A percentile compares a stretch with the other conserved stretches of the same genome.
Conservation (phyloP, 1,284 basidiomycete species). For the Omphalotus olearius region DNA sequence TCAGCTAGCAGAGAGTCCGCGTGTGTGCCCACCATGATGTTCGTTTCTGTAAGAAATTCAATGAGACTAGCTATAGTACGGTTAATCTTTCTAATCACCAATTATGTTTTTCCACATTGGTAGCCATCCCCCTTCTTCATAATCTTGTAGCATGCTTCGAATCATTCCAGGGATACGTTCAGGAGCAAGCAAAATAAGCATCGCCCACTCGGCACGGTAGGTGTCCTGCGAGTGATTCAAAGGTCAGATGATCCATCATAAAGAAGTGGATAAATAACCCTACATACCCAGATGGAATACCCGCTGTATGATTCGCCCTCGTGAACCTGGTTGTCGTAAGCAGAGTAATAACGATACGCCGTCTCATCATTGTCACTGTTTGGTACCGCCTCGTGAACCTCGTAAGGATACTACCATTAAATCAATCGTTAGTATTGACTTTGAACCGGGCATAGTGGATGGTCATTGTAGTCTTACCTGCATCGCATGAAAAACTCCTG, state of each 20-base stretch:
- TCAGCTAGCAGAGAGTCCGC: constrained; percentile 81
- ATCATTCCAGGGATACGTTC: constrained; percentile 76
- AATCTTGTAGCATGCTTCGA: constrained; percentile 79
- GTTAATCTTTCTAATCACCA: constrained; percentile 32
- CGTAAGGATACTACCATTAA: constrained; percentile 67
- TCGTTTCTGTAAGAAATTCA: constrained; percentile 44
- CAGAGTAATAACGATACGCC: constrained; percentile 67
- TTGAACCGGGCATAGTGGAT: too few species aligned
- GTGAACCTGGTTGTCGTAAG: constrained; percentile 64
- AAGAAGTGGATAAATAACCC: background rate
- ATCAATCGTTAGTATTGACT: constrained; percentile 10
- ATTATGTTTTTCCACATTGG: constrained; percentile 92
- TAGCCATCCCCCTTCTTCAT: constrained; percentile 74
- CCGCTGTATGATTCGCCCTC: constrained; percentile 70
- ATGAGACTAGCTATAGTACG: background rate
- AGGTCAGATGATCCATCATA: background rate
- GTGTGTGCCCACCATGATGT: constrained; percentile 79
- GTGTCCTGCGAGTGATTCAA: constrained; percentile 50
- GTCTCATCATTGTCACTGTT: background rate
- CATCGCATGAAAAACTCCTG: constrained; percentile 63
- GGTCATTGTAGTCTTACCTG: constrained; percentile 37
- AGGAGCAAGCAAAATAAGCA: constrained; percentile 73
- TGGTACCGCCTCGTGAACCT: constrained; percentile 55
- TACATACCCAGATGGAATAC: constrained; percentile 76
- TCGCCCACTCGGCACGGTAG: constrained; percentile 76